Conservation (phyloP, 1,139 yeast genomes). For the Pichia sp. region DNA sequence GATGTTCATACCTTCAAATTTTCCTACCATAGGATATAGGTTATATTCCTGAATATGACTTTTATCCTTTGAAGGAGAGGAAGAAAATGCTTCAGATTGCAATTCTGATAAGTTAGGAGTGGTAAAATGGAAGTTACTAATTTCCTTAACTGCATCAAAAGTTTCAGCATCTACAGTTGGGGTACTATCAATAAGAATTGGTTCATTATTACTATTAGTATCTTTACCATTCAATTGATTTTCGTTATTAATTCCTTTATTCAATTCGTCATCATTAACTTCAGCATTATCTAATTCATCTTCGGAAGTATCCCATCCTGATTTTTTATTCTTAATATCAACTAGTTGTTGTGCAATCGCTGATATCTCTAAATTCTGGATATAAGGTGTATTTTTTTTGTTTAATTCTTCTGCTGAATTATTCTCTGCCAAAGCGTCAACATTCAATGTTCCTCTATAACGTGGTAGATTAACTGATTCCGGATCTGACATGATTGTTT, state of each 20-base stretch:
- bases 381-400: not conserved
- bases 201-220: not conserved
- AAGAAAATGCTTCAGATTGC: not conserved
- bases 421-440: constrained; percentile 39
- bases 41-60: not conserved
- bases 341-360: constrained; percentile 4
- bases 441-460: constrained; percentile 55
- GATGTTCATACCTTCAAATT: constrained; percentile 15
- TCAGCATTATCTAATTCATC: constrained; percentile 1
- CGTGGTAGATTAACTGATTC: constrained; percentile 38
- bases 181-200: too few relatives aligned
- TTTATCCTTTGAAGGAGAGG: not conserved
- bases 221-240: not conserved
- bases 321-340: constrained; percentile 1
- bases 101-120: constrained; percentile 4
- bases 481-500: not conserved
- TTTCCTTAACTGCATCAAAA: not conserved
- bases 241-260: too few relatives aligned
- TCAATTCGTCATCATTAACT: constrained; percentile 4
- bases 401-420: not conserved
- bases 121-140: constrained; percentile 10
- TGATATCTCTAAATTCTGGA: not conserved
- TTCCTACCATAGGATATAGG: constrained; percentile 17
- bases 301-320: constrained; percentile 15
- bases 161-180: too few relatives aligned